phyloP scores from a whole-genome alignment of 495 filamentous ascomycete species.

The Podospora didyma region DNA sequence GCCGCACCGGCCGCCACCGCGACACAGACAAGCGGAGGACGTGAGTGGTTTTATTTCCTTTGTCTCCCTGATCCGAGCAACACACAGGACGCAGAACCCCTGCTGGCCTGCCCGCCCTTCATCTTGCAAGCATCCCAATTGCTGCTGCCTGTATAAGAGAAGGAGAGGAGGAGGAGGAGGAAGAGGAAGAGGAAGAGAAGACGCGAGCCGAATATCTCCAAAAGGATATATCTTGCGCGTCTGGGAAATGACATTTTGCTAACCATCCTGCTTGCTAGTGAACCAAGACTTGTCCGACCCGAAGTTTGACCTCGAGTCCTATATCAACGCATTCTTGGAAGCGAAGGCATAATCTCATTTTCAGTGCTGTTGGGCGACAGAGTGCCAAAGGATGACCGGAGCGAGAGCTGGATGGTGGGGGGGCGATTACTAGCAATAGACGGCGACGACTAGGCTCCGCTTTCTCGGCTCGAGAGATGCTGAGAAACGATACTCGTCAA shows the following conservation, averaged over 20 bases:
- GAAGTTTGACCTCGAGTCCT: slow-evolving; percentile 87
- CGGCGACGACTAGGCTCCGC: too few relatives aligned
- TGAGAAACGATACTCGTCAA: too few relatives aligned
- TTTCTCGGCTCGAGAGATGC: too few relatives aligned
- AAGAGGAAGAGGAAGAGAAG: not conserved
- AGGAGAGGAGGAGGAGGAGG: not conserved
- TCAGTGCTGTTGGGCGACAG: not conserved
- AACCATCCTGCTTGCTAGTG: slow-evolving; percentile 47
- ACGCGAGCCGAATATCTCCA: too few relatives aligned
- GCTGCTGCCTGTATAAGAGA: not conserved
- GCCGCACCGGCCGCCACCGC: slow-evolving; percentile 37
- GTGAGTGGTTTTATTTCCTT: slow-evolving; percentile 31
- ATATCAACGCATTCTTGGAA: slow-evolving; percentile 55
- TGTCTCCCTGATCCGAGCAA: not conserved
- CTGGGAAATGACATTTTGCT: not conserved
- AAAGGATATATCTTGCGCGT: too few relatives aligned
- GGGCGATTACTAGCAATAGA: too few relatives aligned
- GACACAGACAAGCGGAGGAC: slow-evolving; percentile 51
- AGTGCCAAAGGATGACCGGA: too few relatives aligned
- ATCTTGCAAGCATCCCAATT: too few relatives aligned
- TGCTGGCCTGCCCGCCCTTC: not conserved
- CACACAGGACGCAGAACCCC: too few relatives aligned
- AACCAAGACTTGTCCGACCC: slow-evolving; percentile 79
- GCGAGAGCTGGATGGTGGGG: too few relatives aligned
- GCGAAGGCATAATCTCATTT: slow-evolving; percentile 43